phyloP scores from a whole-genome alignment of 108 stramenopile genomes.

The Ochromonas danica region DNA sequence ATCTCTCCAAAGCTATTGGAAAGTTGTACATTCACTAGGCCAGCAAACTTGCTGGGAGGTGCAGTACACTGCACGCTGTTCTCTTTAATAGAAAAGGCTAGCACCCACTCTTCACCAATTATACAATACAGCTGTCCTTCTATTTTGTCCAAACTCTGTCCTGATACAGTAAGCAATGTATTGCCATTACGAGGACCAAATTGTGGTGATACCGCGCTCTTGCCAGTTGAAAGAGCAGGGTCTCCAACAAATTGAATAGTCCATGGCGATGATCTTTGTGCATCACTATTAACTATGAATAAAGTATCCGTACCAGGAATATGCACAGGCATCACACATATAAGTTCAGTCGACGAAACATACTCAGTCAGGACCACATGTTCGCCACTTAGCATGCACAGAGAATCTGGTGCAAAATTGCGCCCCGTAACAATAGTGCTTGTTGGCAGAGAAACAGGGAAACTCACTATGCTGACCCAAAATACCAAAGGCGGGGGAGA shows the following conservation, averaged over 20 bases:
- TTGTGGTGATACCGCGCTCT: background rate
- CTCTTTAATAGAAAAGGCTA: background rate
- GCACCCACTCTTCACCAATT: slow-evolving; percentile 29
- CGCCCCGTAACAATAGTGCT: background rate
- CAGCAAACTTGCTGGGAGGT: background rate
- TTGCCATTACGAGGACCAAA: slow-evolving; percentile 25
- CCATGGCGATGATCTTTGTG: background rate
- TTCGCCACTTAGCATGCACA: background rate
- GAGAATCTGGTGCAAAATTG: background rate
- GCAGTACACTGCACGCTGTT: slow-evolving; percentile 6
- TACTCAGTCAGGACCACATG: background rate
- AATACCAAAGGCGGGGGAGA: background rate
- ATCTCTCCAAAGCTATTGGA: background rate
- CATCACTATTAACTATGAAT: background rate
- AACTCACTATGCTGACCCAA: background rate
- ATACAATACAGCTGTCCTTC: background rate
- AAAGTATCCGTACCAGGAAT: background rate
- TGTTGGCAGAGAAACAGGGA: background rate
- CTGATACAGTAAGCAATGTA: slow-evolving; percentile 11
- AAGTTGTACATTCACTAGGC: slow-evolving; percentile 6
- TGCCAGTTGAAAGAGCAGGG: background rate
- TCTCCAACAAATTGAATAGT: background rate
- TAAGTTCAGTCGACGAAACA: background rate
- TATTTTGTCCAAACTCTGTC: background rate
- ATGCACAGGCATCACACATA: slow-evolving; percentile 5